These are phyloP conservation scores for Incumbomyces lentus DNA, from an alignment of 2,329 filamentous ascomycete genomes.

Conservation along the genomic window DNA sequence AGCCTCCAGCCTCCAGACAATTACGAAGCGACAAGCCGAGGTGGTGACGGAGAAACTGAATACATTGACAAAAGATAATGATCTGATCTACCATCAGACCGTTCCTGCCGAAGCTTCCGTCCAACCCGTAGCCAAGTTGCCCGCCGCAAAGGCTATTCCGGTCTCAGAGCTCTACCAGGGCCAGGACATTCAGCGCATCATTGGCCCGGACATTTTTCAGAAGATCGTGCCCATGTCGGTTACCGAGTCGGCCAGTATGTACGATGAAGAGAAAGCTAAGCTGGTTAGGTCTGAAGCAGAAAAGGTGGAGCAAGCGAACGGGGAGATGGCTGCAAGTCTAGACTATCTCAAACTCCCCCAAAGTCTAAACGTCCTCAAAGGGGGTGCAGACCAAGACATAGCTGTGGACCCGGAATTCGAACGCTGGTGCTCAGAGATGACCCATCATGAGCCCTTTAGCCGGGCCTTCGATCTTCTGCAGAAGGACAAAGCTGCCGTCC, in stretches of 20 bases:
- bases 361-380: slow-evolving; percentile 82
- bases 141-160: slow-evolving; percentile 91
- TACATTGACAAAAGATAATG: slow-evolving; percentile 79
- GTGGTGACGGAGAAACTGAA: slow-evolving; percentile 71
- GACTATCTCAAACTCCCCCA: slow-evolving; percentile 87
- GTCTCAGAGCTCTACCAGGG: slow-evolving; percentile 94
- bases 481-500: slow-evolving; percentile 64
- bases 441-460: slow-evolving; percentile 69
- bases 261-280: slow-evolving; percentile 98
- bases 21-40: slow-evolving; percentile 71
- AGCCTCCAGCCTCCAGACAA: slow-evolving; percentile 60
- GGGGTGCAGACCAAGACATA: slow-evolving; percentile 81
- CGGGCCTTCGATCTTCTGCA: slow-evolving; percentile 70
- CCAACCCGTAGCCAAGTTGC: slow-evolving; percentile 73
- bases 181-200: slow-evolving; percentile 93
- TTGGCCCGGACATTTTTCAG: slow-evolving; percentile 90
- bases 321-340: slow-evolving; percentile 89
- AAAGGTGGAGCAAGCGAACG: slow-evolving; percentile 80
- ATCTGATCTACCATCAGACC: slow-evolving; percentile 94
- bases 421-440: slow-evolving; percentile 87
- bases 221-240: slow-evolving; percentile 94
- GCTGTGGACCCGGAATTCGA: slow-evolving; percentile 83
- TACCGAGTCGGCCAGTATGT: slow-evolving; percentile 90
- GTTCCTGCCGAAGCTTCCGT: slow-evolving; percentile 79
- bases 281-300: slow-evolving; percentile 87